Conservation (phyloP, 179 eudicot genomes). For the Heliamphora pulchella region DNA sequence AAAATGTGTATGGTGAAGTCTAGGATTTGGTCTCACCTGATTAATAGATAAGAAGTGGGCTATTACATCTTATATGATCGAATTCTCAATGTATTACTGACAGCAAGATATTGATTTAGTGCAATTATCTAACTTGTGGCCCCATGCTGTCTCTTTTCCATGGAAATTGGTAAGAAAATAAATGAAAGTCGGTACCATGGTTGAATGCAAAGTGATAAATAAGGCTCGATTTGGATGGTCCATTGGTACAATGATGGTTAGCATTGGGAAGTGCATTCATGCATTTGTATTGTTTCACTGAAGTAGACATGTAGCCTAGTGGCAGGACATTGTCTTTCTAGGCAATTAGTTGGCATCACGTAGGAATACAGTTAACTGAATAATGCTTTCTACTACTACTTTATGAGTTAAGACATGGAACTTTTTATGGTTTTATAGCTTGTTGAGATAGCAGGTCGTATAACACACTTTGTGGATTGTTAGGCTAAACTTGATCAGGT, state of each 20-base stretch:
- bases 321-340: neutral
- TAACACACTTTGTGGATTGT: neutral
- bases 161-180: no score
- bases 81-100: neutral
- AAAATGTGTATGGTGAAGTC: neutral
- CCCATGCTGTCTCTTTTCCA: neutral
- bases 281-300: neutral
- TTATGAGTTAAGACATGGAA: neutral
- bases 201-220: neutral
- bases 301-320: neutral
- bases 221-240: neutral
- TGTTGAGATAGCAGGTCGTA: neutral
- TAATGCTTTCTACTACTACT: neutral
- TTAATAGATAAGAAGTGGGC: neutral
- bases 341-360: no score
- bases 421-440: neutral
- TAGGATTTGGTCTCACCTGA: neutral
- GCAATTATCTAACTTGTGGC: neutral
- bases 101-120: neutral
- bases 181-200: neutral
- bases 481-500: neutral
- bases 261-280: neutral
- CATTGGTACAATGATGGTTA: no score
- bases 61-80: neutral
- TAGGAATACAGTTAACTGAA: neutral